Conservation (phyloP, 345 rosid genomes). For the Carallia pectinifolia region DNA sequence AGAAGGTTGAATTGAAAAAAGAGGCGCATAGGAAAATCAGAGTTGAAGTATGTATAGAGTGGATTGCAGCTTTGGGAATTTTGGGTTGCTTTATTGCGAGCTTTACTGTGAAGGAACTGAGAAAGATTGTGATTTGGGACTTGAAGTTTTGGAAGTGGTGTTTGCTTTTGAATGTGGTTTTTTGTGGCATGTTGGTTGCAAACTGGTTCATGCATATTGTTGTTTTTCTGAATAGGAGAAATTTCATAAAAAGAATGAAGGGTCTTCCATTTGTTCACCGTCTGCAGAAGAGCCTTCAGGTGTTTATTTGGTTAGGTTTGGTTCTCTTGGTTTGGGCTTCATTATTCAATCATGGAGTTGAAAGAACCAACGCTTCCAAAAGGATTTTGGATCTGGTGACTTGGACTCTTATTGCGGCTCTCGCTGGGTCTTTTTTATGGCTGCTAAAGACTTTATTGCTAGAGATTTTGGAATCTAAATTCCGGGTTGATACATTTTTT, state of each 20-base stretch:
- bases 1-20: conserved; percentile 45
- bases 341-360: conserved; percentile 40
- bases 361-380: conserved; percentile 31
- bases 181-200: conserved; percentile 61
- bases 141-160: conserved; percentile 30
- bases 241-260: conserved; percentile 56
- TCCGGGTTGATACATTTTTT: conserved; percentile 66
- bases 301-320: conserved; percentile 56
- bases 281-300: conserved; percentile 69
- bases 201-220: conserved; percentile 59
- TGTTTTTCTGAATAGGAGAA: conserved; percentile 62
- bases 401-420: conserved; percentile 52
- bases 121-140: conserved; percentile 38
- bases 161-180: conserved; percentile 49
- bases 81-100: conserved; percentile 46
- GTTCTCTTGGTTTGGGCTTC: conserved; percentile 57
- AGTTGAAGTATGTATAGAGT: conserved; percentile 41
- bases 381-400: conserved; percentile 44
- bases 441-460: conserved; percentile 57
- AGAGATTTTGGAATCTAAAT: conserved; percentile 64
- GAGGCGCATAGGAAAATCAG: conserved; percentile 34
- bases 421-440: conserved; percentile 53
- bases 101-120: conserved; percentile 36
- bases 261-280: conserved; percentile 79
- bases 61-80: conserved; percentile 31